Percentiles rank a stretch among this genome's conserved stretches.
Evolutionary conservation across 148 eudicot species (phyloP).

Genomic region (Dianthus caryophyllus): DNA sequence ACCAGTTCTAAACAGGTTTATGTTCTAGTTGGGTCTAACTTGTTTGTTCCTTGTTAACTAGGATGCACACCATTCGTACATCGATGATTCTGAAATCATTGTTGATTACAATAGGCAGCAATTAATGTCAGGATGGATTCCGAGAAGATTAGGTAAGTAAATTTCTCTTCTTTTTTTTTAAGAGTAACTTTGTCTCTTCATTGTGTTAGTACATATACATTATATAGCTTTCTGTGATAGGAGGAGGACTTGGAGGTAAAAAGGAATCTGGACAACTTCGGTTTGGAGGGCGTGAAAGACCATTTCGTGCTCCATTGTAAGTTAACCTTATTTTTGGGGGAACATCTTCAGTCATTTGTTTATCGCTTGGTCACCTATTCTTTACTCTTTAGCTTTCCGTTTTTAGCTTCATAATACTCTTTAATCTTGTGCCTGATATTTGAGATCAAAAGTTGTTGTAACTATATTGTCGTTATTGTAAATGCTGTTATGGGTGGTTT

Average conservation of each 20-base stretch:
- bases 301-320: slow-evolving; percentile 97
- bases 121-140: slow-evolving; percentile 97
- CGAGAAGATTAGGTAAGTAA: slow-evolving; percentile 86
- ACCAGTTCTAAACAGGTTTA: background rate
- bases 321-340: slow-evolving; percentile 18
- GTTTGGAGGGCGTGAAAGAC: slow-evolving; percentile 97
- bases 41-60: slow-evolving; percentile 23
- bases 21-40: background rate
- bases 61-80: slow-evolving; percentile 85
- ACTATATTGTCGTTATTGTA: background rate
- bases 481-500: background rate
- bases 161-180: slow-evolving; percentile 5
- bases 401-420: background rate
- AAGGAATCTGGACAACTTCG: slow-evolving; percentile 99
- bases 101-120: slow-evolving; percentile 95
- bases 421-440: background rate
- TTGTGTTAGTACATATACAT: background rate
- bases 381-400: background rate
- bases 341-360: background rate
- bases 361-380: background rate
- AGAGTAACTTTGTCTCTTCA: background rate
- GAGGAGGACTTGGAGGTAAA: slow-evolving; percentile 95
- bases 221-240: slow-evolving; percentile 29
- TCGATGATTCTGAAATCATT: slow-evolving; percentile 89
- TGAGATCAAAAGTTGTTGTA: background rate